phyloP scores from a whole-genome alignment of 2,329 filamentous ascomycete species.

The Trichoderma cornu-damae region DNA sequence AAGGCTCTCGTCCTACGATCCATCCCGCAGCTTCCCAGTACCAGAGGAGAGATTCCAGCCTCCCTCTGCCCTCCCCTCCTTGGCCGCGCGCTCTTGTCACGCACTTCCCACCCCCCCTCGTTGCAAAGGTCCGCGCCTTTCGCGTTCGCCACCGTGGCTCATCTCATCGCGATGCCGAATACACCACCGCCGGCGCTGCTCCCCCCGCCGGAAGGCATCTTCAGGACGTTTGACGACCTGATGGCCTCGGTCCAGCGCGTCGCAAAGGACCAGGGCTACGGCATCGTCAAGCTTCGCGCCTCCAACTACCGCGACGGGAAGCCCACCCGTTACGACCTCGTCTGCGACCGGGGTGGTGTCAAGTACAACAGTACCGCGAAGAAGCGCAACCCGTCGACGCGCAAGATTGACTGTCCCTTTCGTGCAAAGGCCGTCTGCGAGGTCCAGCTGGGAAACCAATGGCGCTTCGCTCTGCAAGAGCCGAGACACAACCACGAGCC shows the following conservation, averaged over 20 bases:
- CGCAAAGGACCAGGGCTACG: conserved; percentile 58
- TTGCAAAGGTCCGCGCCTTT: conserved; percentile 26
- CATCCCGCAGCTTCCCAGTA: background rate
- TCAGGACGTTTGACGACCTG: conserved; percentile 54
- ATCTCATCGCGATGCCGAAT: conserved; percentile 41
- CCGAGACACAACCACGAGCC: conserved; percentile 58
- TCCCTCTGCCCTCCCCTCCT: conserved; percentile 15
- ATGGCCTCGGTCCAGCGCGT: conserved; percentile 53
- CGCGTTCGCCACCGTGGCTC: conserved; percentile 31
- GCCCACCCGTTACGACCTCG: conserved; percentile 57
- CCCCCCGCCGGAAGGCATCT: conserved; percentile 57
- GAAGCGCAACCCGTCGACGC: conserved; percentile 59
- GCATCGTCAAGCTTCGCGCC: conserved; percentile 57
- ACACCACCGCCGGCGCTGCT: conserved; percentile 45
- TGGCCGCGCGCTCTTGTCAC: conserved; percentile 15
- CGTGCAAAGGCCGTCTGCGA: conserved; percentile 60
- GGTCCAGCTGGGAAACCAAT: conserved; percentile 57
- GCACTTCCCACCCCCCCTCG: conserved; percentile 22
- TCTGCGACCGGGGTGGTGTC: conserved; percentile 59
- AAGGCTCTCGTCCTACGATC: background rate
- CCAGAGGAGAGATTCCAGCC: background rate
- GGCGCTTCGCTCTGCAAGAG: conserved; percentile 59
- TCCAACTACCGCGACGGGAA: conserved; percentile 61
- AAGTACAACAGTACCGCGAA: conserved; percentile 62
- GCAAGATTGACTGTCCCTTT: conserved; percentile 60